Base-by-base conservation (phyloP, 2,329 filamentous ascomycete species). In the Boeremia exigua region DNA sequence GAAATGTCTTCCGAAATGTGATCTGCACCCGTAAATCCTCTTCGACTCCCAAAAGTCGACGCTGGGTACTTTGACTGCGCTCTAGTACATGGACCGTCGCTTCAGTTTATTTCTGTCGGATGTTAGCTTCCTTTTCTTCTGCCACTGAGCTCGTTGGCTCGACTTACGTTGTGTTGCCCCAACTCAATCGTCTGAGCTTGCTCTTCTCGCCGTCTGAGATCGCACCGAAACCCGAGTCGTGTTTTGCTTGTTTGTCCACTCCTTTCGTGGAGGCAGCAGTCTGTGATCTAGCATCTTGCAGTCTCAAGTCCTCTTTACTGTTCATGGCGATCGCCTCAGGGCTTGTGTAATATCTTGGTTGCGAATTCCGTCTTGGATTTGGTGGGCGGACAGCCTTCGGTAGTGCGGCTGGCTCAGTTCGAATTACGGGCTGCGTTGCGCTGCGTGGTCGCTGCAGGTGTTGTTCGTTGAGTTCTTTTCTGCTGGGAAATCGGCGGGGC, bases 261-360 rank as follows among this genome's bases (percentile, higher is more conserved):
- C 14, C 48, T 9, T 51, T 51, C 19, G 17, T 19, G 14, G 48
- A 17, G 3, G n/a, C 12, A 30, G 32, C 43, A 23, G 47, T 47
- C 37, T 50, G 42, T 0, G 47, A 25, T 11, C 43, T 25, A 0
- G 23, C 47, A 6, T 43, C 38, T 15, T 25, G 29, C 32, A 56
- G 28, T 30, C 32, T 29, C 14, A 51, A 19, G 12, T 56, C 53
- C 28, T 56, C 53, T 2, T 34, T 46, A 32, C 48, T 56, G n/a
- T 56, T 29, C 17, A 51, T 33, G 1, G 42, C 47, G 25, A 42
- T 11, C 8, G 47, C 47, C 1, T 19, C 39, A 1, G 47, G 30
- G 19, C 53, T 46, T 4, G 62, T 58, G 39, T 67, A 69, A 33
- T 67, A 69, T 12, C 63, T 47, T 1, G 59, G 47, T 12, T 56